phyloP scores from a whole-genome alignment of 2,329 filamentous ascomycete genomes.

The Bretziella fagacearum region DNA sequence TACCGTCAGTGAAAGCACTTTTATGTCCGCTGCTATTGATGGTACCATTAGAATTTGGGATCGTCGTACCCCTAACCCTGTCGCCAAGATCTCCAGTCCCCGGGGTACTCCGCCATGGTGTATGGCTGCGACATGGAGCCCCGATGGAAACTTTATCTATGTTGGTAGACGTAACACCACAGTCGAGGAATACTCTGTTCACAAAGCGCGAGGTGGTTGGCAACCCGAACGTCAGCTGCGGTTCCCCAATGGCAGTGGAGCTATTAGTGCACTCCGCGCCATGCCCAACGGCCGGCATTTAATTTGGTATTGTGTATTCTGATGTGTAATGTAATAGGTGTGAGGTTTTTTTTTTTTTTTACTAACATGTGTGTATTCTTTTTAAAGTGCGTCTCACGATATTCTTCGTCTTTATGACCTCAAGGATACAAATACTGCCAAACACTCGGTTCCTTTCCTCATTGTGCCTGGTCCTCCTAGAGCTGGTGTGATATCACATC shows the following conservation, averaged over 20 bases:
- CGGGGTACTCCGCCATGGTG: slow-evolving; percentile 83
- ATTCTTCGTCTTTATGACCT: slow-evolving; percentile 89
- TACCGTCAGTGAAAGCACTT: slow-evolving; percentile 57
- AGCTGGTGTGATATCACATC: slow-evolving; percentile 69
- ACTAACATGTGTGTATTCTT: not conserved
- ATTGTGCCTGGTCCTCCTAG: slow-evolving; percentile 76
- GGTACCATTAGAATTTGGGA: slow-evolving; percentile 92
- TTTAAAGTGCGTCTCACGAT: slow-evolving; percentile 63
- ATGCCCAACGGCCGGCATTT: slow-evolving; percentile 91
- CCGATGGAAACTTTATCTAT: slow-evolving; percentile 89
- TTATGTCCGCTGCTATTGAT: slow-evolving; percentile 76
- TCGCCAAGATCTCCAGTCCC: slow-evolving; percentile 61
- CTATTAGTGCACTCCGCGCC: slow-evolving; percentile 70
- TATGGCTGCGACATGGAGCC: slow-evolving; percentile 93
- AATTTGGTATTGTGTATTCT: no score
- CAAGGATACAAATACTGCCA: slow-evolving; percentile 43
- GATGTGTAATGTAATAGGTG: slow-evolving; percentile 14
- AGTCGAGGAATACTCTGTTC: slow-evolving; percentile 84
- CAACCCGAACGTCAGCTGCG: slow-evolving; percentile 63
- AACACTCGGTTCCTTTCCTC: slow-evolving; percentile 80
- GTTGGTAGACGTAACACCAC: slow-evolving; percentile 79
- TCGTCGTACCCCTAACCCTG: slow-evolving; percentile 52
- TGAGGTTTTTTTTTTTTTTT: slow-evolving; percentile 1
- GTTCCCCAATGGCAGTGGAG: slow-evolving; percentile 75
- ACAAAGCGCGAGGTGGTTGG: slow-evolving; percentile 51